Base-by-base conservation (phyloP, 345 rosid species). In the Euphorbia tirucalli region DNA sequence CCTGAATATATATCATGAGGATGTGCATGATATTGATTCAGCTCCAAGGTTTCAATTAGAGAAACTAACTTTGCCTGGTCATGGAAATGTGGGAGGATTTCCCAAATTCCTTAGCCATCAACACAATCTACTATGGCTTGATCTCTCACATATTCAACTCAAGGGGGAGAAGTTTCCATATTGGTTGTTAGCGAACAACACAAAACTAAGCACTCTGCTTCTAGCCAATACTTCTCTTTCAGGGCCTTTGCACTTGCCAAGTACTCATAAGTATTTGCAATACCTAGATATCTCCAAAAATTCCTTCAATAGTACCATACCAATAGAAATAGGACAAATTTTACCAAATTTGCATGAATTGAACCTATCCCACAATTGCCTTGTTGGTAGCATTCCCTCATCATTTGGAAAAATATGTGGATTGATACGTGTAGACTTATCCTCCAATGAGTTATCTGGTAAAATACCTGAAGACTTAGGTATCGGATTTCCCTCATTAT, bases 161-260 rank as follows among this genome's bases (percentile, higher is more conserved):
- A 10, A 9, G 15, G n/a, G n/a, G n/a, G n/a, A n/a, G n/a, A n/a
- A n/a, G n/a, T n/a, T n/a, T n/a, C n/a, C n/a, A n/a, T n/a, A n/a
- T n/a, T n/a, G n/a, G n/a, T 35, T 62, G 48, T 37, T 62, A 62
- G 15, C 7, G 4, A 62, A 62, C 25, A 62, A 62, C 66, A 62
- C 46, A 18, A 19, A 37, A 19, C 13, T 62, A 10, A 3, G 6
- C 3, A 21, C 0, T 18, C 22, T 61, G 35, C 0, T 30, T 18
- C 14, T 61, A 18, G 65, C 22, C 65, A 30, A 61, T 31, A 30
- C n/a, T 31, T 61, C 65, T 61, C 43, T 61, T 31, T 61, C 22
- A 5, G 65, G 43, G 11, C 32, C 65, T 30, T 14, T 61, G 4
- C 43, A 61, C 21, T 61, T 61, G n/a, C n/a, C n/a, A n/a, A n/a